Evolutionary conservation across 2,329 filamentous ascomycete genomes (phyloP).

Genomic region (Lizonia empirigonia): DNA sequence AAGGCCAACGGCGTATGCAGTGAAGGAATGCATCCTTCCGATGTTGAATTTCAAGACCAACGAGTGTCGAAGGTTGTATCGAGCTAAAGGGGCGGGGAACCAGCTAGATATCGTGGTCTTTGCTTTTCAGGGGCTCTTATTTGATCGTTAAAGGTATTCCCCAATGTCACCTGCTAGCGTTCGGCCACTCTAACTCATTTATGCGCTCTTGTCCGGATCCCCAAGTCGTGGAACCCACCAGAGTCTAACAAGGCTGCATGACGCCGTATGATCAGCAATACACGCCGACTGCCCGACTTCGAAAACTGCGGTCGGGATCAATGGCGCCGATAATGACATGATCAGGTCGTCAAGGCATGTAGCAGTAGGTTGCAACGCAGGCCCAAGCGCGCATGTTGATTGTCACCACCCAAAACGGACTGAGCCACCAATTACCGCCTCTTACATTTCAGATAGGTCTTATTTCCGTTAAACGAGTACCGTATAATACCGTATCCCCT

Average conservation of each 20-base stretch:
- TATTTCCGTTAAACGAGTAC: too few relatives aligned
- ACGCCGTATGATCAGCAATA: not conserved
- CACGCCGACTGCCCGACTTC: constrained; percentile 13
- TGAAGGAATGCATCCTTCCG: constrained; percentile 50
- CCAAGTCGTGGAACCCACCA: constrained; percentile 23
- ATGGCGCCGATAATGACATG: constrained; percentile 32
- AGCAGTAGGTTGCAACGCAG: constrained; percentile 14
- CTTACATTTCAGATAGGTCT: not conserved
- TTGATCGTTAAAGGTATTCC: too few relatives aligned
- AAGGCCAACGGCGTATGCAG: constrained; percentile 44
- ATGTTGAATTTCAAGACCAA: not conserved
- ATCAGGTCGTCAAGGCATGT: constrained; percentile 17
- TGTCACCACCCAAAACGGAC: constrained; percentile 18
- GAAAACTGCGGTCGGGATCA: constrained; percentile 1
- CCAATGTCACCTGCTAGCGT: too few relatives aligned
- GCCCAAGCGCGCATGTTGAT: constrained; percentile 19
- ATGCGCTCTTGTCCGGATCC: constrained; percentile 28
- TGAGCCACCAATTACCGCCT: constrained; percentile 1
- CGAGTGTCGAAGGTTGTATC: constrained; percentile 1
- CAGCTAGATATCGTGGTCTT: constrained; percentile 31
- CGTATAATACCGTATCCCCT: too few relatives aligned
- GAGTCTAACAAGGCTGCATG: constrained; percentile 17
- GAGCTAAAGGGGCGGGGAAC: constrained; percentile 9
- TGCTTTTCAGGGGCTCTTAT: too few relatives aligned
- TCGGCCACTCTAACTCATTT: constrained; percentile 3